Evolutionary conservation across 805 yeast genomes (phyloP), one percentile per base, ranked within the genome.

Genomic region (Candida insectorum): DNA sequence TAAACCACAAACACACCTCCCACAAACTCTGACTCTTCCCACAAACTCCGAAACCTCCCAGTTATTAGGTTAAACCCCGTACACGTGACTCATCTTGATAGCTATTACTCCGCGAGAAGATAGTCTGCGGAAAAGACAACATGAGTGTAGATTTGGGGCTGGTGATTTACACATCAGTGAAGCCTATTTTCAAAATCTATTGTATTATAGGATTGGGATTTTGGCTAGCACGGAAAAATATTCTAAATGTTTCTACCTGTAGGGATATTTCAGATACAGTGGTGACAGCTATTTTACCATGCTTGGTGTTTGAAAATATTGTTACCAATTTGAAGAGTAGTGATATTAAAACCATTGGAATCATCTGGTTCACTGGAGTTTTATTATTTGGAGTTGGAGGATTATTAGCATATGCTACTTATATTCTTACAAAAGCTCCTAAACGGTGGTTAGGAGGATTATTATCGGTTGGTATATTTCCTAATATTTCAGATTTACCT

Each of bases 131-230:
- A n/a, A n/a, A n/a, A n/a, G n/a, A n/a, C n/a, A n/a, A n/a, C 23
- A 20, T 20, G 23, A 20, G 23, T 10, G 45, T 48, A 9, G 44
- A 69, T 2, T 46, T 81, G 20, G 91, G 93, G 12, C 68, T 70
- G 24, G 77, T 85, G 23, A 81, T 87, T 5, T 86, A 82, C 60
- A 72, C 85, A 16, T 77, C 95, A 0, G 80, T 82, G 36, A 86
- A 85, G 62, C 96, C 96, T n/a, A 80, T 86, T 37, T 70, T 85
- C 58, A 87, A 87, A 57, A 83, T 86, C 44, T 83, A 85, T 49
- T 60, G 83, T 44, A 81, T 84, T 51, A 73, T 84, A 4, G 77
- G 69, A 4, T 58, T 78, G 10, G 96, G 96, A 8, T 82, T 66
- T 43, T 52, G 66, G 25, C 58, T 87, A 5, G 85, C 91, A 3